A percentile compares a stretch with the other conserved stretches of the same genome.
Evolutionary conservation across 139 green algal genomes (phyloP).

Genomic region (Chlorella vulgaris): DNA sequence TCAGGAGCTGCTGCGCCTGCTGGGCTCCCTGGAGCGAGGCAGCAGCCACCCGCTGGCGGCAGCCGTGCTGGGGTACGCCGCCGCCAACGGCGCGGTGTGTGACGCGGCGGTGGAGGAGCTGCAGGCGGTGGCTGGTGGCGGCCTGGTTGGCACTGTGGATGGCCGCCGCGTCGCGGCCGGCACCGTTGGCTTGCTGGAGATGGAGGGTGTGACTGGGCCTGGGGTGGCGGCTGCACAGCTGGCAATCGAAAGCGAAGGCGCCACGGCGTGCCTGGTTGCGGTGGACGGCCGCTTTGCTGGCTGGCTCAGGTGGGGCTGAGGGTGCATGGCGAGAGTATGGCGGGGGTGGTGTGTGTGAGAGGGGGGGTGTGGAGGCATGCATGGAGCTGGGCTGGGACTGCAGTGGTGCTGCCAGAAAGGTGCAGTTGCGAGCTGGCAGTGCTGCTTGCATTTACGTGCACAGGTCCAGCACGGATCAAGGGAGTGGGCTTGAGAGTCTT

Average conservation of each 20-base stretch:
- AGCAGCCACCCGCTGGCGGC: constrained; percentile 79
- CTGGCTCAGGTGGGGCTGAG: background rate
- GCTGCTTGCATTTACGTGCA: too few relatives aligned
- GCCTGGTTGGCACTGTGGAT: constrained; percentile 66
- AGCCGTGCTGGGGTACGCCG: constrained; percentile 46
- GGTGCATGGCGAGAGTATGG: background rate
- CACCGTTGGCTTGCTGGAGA: constrained; percentile 33
- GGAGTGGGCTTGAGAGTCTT: too few relatives aligned
- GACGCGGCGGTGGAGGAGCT: background rate
- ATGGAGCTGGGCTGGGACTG: too few relatives aligned
- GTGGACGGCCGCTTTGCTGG: constrained; percentile 27
- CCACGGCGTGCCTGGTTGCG: constrained; percentile 35
- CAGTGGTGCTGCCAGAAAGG: too few relatives aligned
- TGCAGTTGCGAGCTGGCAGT: too few relatives aligned
- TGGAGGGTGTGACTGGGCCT: background rate
- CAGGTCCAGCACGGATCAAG: too few relatives aligned
- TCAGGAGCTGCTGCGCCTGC: constrained; percentile 63
- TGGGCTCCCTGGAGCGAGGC: constrained; percentile 73
- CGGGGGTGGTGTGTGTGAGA: background rate
- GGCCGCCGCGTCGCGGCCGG: constrained; percentile 71
- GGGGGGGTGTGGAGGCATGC: too few relatives aligned
- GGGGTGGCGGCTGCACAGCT: constrained; percentile 13
- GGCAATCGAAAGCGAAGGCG: background rate
- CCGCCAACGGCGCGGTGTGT: background rate
- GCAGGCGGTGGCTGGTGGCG: constrained; percentile 66